Evolutionary conservation across 176 grass and related monocot species (phyloP).

Genomic region (Secale cereale): DNA sequence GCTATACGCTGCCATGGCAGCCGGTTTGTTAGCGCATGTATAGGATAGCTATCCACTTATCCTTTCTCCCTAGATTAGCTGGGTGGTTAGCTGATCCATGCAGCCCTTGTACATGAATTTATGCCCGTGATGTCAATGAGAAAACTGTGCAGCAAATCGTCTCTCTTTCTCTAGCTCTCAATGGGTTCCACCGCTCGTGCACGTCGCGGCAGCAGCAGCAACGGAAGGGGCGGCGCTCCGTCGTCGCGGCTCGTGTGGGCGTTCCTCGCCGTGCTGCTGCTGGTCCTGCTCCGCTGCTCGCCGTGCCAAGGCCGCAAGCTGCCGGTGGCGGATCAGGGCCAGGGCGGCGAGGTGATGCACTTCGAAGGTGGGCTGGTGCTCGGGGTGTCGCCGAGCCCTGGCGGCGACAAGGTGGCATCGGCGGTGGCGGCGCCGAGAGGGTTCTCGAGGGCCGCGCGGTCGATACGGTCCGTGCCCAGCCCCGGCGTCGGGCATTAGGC

Average conservation of each 20-base stretch:
- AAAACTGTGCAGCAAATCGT: no score
- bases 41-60: no score
- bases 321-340: neutral
- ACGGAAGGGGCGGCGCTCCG: neutral
- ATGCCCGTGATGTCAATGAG: no score
- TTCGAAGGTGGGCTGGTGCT: slow-evolving; percentile 34
- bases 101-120: no score
- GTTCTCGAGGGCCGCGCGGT: slow-evolving; percentile 17
- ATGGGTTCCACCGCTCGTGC: neutral
- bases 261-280: slow-evolving; percentile 27
- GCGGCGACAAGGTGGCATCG: neutral
- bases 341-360: slow-evolving; percentile 17
- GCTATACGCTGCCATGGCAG: no score
- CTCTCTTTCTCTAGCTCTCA: no score
- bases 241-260: neutral
- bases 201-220: neutral
- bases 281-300: slow-evolving; percentile 16
- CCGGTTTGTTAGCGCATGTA: no score
- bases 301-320: slow-evolving; percentile 41
- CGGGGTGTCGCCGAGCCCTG: neutral
- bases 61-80: no score
- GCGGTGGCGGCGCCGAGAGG: neutral
- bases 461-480: slow-evolving; percentile 57
- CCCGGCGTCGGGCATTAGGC: slow-evolving; percentile 59
- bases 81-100: no score